A percentile compares a stretch with the other conserved stretches of the same genome.
Conservation (phyloP, 768 basidiomycete species). For the Lentinula raphanica region DNA sequence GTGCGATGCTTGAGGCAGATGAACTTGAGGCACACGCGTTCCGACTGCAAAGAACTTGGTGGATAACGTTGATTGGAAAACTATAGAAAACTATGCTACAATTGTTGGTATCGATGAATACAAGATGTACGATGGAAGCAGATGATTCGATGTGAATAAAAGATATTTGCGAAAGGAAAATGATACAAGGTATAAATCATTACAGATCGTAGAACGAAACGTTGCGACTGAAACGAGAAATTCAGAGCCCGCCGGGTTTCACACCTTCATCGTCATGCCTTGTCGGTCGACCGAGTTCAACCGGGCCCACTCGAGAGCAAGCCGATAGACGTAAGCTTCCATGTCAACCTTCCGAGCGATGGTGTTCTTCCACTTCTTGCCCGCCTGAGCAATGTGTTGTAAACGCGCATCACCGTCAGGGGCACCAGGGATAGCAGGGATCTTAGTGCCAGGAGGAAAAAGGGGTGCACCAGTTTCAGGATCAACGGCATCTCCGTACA, state of each 20-base stretch:
- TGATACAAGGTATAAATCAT: neutral
- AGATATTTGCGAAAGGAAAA: too few relatives aligned
- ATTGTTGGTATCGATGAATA: too few relatives aligned
- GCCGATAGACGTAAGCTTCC: constrained; percentile 77
- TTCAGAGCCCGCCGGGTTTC: accelerated
- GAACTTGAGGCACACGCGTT: too few relatives aligned
- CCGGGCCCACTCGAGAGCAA: constrained; percentile 88
- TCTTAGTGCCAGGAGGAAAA: neutral
- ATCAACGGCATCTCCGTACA: neutral
- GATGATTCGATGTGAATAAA: too few relatives aligned
- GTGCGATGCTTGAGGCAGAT: too few relatives aligned
- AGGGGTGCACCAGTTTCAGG: neutral
- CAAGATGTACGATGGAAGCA: neutral
- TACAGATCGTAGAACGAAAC: neutral
- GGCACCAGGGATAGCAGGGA: constrained; percentile 1
- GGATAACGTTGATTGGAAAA: neutral
- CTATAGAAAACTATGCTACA: neutral
- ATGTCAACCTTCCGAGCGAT: constrained; percentile 49
- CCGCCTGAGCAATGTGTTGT: constrained; percentile 80
- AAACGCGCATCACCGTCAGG: constrained; percentile 67
- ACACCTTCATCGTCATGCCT: constrained; percentile 36
- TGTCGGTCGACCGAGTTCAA: constrained; percentile 82
- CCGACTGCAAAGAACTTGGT: too few relatives aligned
- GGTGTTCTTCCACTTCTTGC: constrained; percentile 88
- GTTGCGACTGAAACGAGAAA: neutral